These are phyloP conservation scores for Penicillium sp. DNA, from an alignment of 2,329 filamentous ascomycete genomes.

Conservation along the genomic window DNA sequence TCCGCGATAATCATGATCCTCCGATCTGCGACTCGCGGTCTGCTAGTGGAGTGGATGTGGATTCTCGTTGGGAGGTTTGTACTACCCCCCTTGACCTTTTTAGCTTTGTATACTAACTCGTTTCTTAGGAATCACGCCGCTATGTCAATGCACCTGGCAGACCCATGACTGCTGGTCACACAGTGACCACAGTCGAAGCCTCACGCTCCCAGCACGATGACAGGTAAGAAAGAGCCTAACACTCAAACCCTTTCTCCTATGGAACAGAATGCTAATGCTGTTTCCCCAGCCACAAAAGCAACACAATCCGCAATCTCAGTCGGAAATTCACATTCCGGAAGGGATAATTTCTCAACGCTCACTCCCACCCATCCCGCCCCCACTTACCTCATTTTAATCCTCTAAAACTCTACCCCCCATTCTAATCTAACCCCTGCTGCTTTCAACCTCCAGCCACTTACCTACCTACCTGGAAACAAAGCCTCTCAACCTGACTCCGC, in stretches of 20 bases:
- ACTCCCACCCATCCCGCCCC: background rate
- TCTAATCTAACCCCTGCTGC: conserved; percentile 1
- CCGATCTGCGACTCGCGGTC: conserved; percentile 35
- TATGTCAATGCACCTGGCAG: conserved; percentile 32
- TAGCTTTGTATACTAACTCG: conserved; percentile 15
- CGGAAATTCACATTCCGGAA: conserved; percentile 36
- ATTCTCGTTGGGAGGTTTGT: conserved; percentile 42
- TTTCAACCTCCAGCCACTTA: conserved; percentile 3
- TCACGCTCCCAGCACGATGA: conserved; percentile 32
- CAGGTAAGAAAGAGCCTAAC: conserved; percentile 24
- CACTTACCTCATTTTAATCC: background rate
- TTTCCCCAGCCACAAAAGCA: conserved; percentile 28
- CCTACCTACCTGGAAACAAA: background rate
- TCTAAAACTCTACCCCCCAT: background rate
- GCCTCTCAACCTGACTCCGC: background rate
- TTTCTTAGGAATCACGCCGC: conserved; percentile 33
- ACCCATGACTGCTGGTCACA: conserved; percentile 32
- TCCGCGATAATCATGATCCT: conserved; percentile 22
- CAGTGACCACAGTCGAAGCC: conserved; percentile 24
- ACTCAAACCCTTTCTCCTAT: background rate
- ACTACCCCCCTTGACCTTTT: background rate
- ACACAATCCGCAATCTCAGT: conserved; percentile 37
- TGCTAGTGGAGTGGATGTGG: conserved; percentile 37
- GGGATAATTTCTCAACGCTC: conserved; percentile 5
- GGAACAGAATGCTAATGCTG: background rate